Conservation (phyloP, 148 eudicot genomes). For the Camellia granthamiana region DNA sequence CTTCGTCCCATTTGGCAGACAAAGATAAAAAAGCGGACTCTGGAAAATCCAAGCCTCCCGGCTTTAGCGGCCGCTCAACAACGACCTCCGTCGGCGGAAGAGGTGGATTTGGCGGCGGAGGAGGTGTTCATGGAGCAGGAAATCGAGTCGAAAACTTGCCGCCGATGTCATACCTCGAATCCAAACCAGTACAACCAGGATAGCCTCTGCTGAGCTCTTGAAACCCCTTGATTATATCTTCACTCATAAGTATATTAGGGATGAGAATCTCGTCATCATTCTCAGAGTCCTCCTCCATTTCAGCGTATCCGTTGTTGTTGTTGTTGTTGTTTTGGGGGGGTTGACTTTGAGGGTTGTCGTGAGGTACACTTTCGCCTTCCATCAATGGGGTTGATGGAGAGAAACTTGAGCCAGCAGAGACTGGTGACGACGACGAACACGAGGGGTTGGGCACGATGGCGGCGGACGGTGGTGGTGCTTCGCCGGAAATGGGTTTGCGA, state of each 20-base stretch:
- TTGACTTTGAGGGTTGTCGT: neutral
- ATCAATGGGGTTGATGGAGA: conserved; percentile 19
- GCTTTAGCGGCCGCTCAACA: conserved; percentile 6
- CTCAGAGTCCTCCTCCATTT: conserved; percentile 7
- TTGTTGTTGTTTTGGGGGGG: conserved; percentile 9
- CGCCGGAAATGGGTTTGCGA: neutral
- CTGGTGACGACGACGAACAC: conserved; percentile 24
- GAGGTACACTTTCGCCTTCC: conserved; percentile 4
- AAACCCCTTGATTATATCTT: conserved; percentile 25
- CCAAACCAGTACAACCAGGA: neutral
- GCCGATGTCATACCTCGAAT: no score
- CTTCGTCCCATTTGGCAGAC: conserved; percentile 12
- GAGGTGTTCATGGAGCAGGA: no score
- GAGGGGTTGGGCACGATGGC: conserved; percentile 7
- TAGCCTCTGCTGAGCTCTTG: conserved; percentile 15
- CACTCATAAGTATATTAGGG: conserved; percentile 18
- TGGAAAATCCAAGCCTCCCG: neutral
- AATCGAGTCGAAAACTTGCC: no score
- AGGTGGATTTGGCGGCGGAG: neutral
- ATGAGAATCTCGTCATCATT: conserved; percentile 21
- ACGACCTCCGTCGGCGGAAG: neutral
- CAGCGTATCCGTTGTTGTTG: neutral
- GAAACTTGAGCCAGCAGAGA: conserved; percentile 20
- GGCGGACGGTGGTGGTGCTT: neutral
- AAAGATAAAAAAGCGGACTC: neutral